Evolutionary conservation across 495 filamentous ascomycete genomes (phyloP), one percentile per base, ranked within the genome.

Genomic region (Aspergillus biplanus): DNA sequence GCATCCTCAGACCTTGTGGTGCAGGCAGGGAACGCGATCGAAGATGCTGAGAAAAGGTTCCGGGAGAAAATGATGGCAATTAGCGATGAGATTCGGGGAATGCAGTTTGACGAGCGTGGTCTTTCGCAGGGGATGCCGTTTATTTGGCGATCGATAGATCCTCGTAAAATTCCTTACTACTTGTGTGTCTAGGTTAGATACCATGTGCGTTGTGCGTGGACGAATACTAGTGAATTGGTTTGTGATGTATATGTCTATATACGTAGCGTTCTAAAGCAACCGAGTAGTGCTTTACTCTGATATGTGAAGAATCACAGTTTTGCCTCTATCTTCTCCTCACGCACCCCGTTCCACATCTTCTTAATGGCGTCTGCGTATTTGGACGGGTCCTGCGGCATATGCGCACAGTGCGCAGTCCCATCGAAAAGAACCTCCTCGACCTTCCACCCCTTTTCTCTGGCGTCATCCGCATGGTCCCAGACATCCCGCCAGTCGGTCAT

Each of bases 101-200:
- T 18, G 56, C 7, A 48, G 39, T 58, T 58, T 33, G 56, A 58
- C 32, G 37, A 58, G 18, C 9, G 39, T 0, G 56, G 56, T 0
- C 39, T 58, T 8, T 48, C 56, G 7, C 18, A 48, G 18, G 56
- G 56, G 21, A 58, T 58, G 56, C 56, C 35, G 39, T 58, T 58
- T 21, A 58, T 58, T 33, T 58, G 56, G 56, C 18, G 42, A 5
- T 58, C 56, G 39, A 58, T 58, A 33, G 56, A 58, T 58, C 56
- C 56, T 0, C 7, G 37, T 4, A 58, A 58, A 13, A 58, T 58
- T n/a, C 56, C 56, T 15, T 58, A 48, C 9, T 58, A 58, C n/a
- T 46, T 58, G 18, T 58, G 56, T 33, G 56, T 58, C 4, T 58
- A 48, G 50, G 0, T 0, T 33, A 31, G 50, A 39, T 39, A 13